Base-by-base conservation (phyloP, 345 rosid genomes). In the Lepidium didymum region DNA sequence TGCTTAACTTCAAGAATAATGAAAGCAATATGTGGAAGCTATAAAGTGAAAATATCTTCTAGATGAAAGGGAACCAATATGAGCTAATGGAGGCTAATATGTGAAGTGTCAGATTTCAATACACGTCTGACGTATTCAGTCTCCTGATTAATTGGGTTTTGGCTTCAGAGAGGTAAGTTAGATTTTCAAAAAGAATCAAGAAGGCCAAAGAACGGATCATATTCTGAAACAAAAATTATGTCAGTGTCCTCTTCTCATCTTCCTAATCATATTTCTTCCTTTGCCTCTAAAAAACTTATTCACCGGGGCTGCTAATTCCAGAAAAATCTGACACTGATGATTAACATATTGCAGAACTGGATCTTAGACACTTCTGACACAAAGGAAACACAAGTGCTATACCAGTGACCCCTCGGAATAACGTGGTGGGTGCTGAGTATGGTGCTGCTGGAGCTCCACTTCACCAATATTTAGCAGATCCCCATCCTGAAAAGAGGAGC, bases 351-450 rank as follows among this genome's bases (percentile, higher is more conserved):
- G 27, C 42, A 44, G 55, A 70, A 34, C 46, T 23, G 19, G 40
- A 35, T 52, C 18, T 46, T 55, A 45, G 49, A 45, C 45, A 62
- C 53, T 76, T 61, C 13, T 46, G 54, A 11, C 49, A 43, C 61
- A 36, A 62, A 66, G 47, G 61, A 71, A 72, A 62, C 49, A 42
- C 34, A 8, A 69, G 59, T 33, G 62, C 40, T 34, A 56, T 87
- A 94, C 99, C 92, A 94, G 77, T 77, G 99, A 84, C 64, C 84
- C 97, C 79, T 94, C 99, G 7, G 90, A 84, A 80, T 86, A 94
- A 81, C 92, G 97, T 37, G 90, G 62, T 61, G 96, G 86, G 73
- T 85, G 93, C 75, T 84, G 87, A 12, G 97, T 94, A 78, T 79
- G 63, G 77, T 91, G 96, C 78, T 86, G 92, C 81, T 82, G 81